A percentile compares a stretch with the other conserved stretches of the same genome.
These are phyloP conservation scores for Aspergillus sp. DNA, from an alignment of 2,329 filamentous ascomycete genomes.

Conservation along the genomic window DNA sequence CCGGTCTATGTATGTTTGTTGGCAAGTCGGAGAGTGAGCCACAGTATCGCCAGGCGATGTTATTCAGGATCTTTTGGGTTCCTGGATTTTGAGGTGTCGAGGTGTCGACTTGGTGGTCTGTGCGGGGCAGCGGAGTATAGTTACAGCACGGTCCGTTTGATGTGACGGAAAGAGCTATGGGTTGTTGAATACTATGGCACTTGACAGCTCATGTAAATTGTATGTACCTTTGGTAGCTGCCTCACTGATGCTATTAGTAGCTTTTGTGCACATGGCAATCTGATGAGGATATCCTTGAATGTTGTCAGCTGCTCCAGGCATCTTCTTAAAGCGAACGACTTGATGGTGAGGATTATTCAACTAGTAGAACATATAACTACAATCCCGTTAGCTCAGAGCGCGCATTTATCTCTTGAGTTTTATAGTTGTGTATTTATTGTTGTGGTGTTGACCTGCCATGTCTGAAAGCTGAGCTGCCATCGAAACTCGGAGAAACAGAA, in stretches of 20 bases:
- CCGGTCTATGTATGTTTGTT: not conserved
- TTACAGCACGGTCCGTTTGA: no score
- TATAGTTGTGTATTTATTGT: not conserved
- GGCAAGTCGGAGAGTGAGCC: not conserved
- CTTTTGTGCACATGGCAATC: not conserved
- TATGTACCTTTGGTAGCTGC: not conserved
- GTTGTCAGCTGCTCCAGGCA: not conserved
- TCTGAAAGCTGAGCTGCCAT: not conserved
- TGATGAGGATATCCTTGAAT: not conserved
- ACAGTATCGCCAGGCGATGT: not conserved
- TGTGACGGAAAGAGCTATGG: no score
- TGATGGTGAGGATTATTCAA: not conserved
- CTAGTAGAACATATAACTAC: not conserved
- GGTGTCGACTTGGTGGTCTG: constrained; percentile 10
- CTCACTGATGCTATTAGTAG: not conserved
- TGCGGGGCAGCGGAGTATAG: constrained; percentile 3
- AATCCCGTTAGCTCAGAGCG: not conserved
- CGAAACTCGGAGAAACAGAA: constrained; percentile 34
- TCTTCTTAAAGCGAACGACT: not conserved
- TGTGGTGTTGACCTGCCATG: not conserved
- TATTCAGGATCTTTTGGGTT: constrained; percentile 13
- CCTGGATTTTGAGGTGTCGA: not conserved
- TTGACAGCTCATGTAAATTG: no score
- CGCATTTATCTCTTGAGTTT: not conserved
- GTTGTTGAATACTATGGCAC: no score